Evolutionary conservation across 1,284 basidiomycete genomes (phyloP).

Genomic region (Sporisorium scitamineum): DNA sequence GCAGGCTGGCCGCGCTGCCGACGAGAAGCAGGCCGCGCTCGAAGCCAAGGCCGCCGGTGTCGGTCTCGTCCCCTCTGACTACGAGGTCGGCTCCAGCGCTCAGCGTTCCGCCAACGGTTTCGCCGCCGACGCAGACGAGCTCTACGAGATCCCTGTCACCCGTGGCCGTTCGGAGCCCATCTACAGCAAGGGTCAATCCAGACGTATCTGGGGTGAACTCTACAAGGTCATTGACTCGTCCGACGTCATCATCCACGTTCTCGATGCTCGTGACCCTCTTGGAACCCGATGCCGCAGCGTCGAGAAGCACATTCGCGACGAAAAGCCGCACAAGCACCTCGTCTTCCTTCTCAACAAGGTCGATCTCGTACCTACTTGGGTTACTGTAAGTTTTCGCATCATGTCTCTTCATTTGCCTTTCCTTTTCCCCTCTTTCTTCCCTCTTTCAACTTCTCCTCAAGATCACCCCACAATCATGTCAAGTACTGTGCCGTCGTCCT

Average conservation of each 20-base stretch:
- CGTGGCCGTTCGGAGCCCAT: constrained; percentile 67
- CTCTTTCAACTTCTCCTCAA: constrained; percentile 19
- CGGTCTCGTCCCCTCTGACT: constrained; percentile 64
- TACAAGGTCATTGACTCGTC: constrained; percentile 99
- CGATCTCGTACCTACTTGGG: constrained; percentile 98
- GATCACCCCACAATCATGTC: constrained; percentile 66
- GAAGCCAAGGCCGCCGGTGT: constrained; percentile 61
- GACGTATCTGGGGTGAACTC: constrained; percentile 92
- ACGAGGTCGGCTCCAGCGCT: constrained; percentile 62
- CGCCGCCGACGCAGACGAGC: constrained; percentile 56
- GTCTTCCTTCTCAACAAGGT: constrained; percentile 98
- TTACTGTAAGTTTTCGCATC: constrained; percentile 79
- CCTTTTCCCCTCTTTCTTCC: constrained; percentile 9
- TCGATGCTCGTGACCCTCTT: constrained; percentile 95
- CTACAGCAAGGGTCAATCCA: constrained; percentile 68
- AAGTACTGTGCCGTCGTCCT: constrained; percentile 62
- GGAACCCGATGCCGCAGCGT: constrained; percentile 98
- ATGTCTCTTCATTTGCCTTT: constrained; percentile 1
- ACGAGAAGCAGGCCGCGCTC: constrained; percentile 53
- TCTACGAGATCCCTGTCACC: constrained; percentile 65
- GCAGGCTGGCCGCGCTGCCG: constrained; percentile 51
- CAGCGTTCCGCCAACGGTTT: constrained; percentile 59
- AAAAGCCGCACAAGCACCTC: constrained; percentile 97
- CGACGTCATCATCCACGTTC: constrained; percentile 93
- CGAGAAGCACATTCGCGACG: constrained; percentile 91